phyloP scores from a whole-genome alignment of 257 asterid species.

The Echium plantagineum region DNA sequence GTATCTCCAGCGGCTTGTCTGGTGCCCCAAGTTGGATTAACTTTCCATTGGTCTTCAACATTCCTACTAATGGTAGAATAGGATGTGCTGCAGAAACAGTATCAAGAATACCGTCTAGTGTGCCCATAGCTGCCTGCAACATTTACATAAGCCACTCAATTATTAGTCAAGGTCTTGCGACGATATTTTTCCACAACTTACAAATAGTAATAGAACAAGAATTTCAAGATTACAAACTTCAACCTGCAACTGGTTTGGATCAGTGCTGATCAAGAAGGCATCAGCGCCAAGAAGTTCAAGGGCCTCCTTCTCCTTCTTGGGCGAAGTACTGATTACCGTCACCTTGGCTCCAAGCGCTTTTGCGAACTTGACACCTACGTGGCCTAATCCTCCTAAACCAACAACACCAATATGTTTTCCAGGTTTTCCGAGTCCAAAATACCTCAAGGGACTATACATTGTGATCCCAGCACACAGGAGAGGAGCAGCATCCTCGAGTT shows the following conservation, averaged over 20 bases:
- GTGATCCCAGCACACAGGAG: conserved; percentile 20
- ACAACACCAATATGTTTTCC: conserved; percentile 20
- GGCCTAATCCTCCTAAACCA: conserved; percentile 24
- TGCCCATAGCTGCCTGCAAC: conserved; percentile 6
- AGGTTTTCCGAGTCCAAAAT: conserved; percentile 19
- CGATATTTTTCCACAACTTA: not conserved
- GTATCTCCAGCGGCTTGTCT: conserved; percentile 21
- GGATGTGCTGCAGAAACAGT: conserved; percentile 18
- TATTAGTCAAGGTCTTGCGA: too few species aligned
- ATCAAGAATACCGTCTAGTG: conserved; percentile 19
- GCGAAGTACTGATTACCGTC: conserved; percentile 18
- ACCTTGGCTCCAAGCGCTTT: conserved; percentile 19
- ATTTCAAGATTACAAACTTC: not conserved
- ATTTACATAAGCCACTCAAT: not conserved
- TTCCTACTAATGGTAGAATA: conserved; percentile 10
- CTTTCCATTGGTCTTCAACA: conserved; percentile 19
- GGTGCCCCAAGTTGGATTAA: conserved; percentile 17
- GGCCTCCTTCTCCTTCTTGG: conserved; percentile 17
- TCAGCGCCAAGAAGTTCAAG: conserved; percentile 11
- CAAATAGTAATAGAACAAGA: not conserved
- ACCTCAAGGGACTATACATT: conserved; percentile 17
- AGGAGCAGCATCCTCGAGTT: conserved; percentile 20
- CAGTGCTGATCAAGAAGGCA: conserved; percentile 7
- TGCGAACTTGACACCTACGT: conserved; percentile 20
- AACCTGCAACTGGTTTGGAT: conserved; percentile 11